Percentiles rank a stretch among this genome's conserved stretches.
These are phyloP conservation scores for Celoporthe dispersa DNA, from an alignment of 2,329 filamentous ascomycete genomes.

Conservation along the genomic window DNA sequence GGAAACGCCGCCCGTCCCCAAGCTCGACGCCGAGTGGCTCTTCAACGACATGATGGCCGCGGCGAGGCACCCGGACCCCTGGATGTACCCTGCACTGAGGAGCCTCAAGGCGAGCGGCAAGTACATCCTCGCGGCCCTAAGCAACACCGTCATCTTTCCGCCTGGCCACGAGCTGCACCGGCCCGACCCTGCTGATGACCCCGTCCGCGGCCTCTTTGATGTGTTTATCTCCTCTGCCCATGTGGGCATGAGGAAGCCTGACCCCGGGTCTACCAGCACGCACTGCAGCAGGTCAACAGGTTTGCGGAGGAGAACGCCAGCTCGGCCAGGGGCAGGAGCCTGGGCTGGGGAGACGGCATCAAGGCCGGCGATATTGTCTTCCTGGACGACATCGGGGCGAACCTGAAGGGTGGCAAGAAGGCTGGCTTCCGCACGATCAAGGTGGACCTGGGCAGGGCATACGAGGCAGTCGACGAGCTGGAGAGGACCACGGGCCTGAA, in stretches of 20 bases:
- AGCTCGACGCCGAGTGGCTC: constrained; percentile 75
- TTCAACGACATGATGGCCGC: constrained; percentile 91
- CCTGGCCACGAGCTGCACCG: constrained; percentile 69
- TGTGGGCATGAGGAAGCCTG: constrained; percentile 85
- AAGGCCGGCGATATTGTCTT: constrained; percentile 76
- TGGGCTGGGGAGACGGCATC: constrained; percentile 58
- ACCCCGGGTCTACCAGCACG: constrained; percentile 79
- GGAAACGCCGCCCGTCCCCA: constrained; percentile 66
- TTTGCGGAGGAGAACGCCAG: constrained; percentile 59
- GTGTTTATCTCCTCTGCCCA: constrained; percentile 88
- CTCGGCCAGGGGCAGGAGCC: constrained; percentile 42
- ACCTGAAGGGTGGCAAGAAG: constrained; percentile 77
- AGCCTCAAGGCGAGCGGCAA: constrained; percentile 65
- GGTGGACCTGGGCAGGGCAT: constrained; percentile 77
- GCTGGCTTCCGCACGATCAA: constrained; percentile 83
- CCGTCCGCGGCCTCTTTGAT: constrained; percentile 74
- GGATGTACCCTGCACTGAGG: constrained; percentile 83
- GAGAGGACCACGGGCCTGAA: constrained; percentile 74
- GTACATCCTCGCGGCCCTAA: constrained; percentile 80
- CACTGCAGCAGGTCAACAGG: constrained; percentile 68
- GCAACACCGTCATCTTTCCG: constrained; percentile 89
- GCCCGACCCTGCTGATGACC: constrained; percentile 55
- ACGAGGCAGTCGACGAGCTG: constrained; percentile 80
- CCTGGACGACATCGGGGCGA: constrained; percentile 92
- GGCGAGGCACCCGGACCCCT: constrained; percentile 74